Base-by-base conservation (phyloP, 2,329 filamentous ascomycete genomes). In the Fusarium musae region DNA sequence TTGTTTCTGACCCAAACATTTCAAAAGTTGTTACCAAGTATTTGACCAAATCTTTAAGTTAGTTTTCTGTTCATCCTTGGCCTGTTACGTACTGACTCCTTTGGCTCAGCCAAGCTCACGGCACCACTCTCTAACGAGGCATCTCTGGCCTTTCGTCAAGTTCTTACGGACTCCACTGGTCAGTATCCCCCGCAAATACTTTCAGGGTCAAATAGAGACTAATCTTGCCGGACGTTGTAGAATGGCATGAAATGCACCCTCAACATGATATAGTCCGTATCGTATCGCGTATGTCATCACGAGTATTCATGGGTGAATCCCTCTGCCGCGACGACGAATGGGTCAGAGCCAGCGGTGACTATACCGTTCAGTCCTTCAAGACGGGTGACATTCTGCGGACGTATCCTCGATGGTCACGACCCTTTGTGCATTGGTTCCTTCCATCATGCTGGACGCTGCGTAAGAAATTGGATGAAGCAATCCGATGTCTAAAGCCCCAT, bases 341-440 rank as follows among this genome's bases (percentile, higher is more conserved):
- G 74, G 79, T 89, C 26, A 77, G 81, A 12, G 79, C 83, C 46
- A 85, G 85, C 52, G 79, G 84, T 5, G 78, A 79, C 12, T 89
- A 88, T 66, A 85, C 87, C 15, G 72, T 85, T 28, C 81, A 83
- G 56, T 76, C 80, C 39, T 80, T 85, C 46, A 69, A 83, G 11
- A 53, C 62, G 3, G 63, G 62, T 1, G 59, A 74, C 9, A 13
- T 56, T 8, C 78, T 87, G 21, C 81, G 80, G 49, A 75, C 86
- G 56, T 80, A 85, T 12, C 87, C 87, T 0, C 79, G 78, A 7
- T 79, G 83, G 8, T 71, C 88, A 9, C 84, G 87, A 6, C 84
- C 85, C 1, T 59, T 89, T 7, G 69, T 87, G 1, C 83, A 86
- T 69, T 87, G 84, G 78, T 81, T 83, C 65, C 81, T 82, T 34